Evolutionary conservation across 768 basidiomycete genomes (phyloP).

Genomic region (Nidula microcarpa): DNA sequence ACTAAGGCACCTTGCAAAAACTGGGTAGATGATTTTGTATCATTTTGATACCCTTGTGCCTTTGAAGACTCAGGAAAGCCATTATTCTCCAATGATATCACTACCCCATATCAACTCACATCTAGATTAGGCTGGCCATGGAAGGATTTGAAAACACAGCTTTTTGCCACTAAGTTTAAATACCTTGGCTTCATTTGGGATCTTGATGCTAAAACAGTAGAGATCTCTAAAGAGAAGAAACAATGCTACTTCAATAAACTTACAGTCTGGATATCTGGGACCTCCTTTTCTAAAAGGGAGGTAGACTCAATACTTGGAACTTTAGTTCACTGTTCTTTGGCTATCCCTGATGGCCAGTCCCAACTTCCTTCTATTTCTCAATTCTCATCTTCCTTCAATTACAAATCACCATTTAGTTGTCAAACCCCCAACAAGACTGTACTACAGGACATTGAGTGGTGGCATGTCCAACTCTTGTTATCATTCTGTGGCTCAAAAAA

Average conservation of each 20-base stretch:
- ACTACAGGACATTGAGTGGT: slow-evolving; percentile 21
- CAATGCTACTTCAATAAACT: slow-evolving; percentile 21
- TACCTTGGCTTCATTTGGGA: slow-evolving; percentile 2
- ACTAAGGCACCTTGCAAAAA: no score
- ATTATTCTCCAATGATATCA: no score
- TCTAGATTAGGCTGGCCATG: no score
- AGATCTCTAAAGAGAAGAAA: slow-evolving; percentile 24
- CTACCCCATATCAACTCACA: slow-evolving; percentile 3
- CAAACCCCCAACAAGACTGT: slow-evolving; percentile 10
- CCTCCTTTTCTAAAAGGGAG: slow-evolving; percentile 10
- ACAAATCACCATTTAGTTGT: slow-evolving; percentile 5
- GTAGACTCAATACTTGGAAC: slow-evolving; percentile 25
- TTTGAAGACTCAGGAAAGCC: no score
- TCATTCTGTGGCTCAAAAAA: no score
- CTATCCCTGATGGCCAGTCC: slow-evolving; percentile 21
- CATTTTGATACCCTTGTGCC: no score
- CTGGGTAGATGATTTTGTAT: no score
- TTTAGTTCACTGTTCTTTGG: slow-evolving; percentile 29
- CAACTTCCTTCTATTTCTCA: no score
- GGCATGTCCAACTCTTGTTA: slow-evolving; percentile 4
- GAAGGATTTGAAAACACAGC: no score
- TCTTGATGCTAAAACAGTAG: slow-evolving; percentile 18
- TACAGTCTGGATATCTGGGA: slow-evolving; percentile 6
- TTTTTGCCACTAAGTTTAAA: no score
- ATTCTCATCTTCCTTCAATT: slow-evolving; percentile 12